Base-by-base conservation (phyloP, 2,329 filamentous ascomycete species). In the Neonectria coccinea region DNA sequence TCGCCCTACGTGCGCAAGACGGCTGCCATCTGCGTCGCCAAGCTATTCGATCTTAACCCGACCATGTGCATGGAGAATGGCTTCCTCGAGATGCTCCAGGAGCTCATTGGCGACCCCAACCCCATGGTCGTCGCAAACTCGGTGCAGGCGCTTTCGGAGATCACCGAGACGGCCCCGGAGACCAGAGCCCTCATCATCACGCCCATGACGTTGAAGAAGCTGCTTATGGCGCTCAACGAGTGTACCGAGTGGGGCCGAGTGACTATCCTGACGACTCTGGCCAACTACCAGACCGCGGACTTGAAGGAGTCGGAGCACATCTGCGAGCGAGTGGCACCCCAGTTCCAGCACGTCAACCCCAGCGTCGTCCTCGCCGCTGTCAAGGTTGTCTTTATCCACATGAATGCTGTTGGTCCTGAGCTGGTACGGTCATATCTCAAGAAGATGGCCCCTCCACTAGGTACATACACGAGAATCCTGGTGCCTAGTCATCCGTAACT, bases 71-170 rank as follows among this genome's bases (percentile, higher is more conserved):
- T 99, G 61, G 96, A 99, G 77, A 97, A 99, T 73, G 96, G 96
- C 50, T 99, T 99, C 79, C 81, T 99, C 53, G 94, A 98, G 79
- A 93, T 88, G 25, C 82, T 99, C 58, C 95, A 99, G 79, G 96
- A 99, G 80, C 83, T 99, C 83, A 97, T 99, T 70, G 95, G 93
- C 58, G 96, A 99, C 78, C 93, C 96, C 3, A 99, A 99, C 78
- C 96, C 96, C 3, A 99, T 98, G 95, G 96, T 99, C 4, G 96
- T 99, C 62, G 96, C 96, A 67, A 99, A 99, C 82, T 96, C 93
- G 14, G 96, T 99, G 9, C 95, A 94, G 67, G 96, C 96, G 3
- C 85, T 99, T 56, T 91, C 92, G 9, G 96, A 99, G 77, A 99
- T 99, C 75, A 86, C 86, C 72, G 94, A 99, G 77, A 89, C 93